Base-by-base conservation (phyloP, 306 rosid species). In the Sicyos baderoa region DNA sequence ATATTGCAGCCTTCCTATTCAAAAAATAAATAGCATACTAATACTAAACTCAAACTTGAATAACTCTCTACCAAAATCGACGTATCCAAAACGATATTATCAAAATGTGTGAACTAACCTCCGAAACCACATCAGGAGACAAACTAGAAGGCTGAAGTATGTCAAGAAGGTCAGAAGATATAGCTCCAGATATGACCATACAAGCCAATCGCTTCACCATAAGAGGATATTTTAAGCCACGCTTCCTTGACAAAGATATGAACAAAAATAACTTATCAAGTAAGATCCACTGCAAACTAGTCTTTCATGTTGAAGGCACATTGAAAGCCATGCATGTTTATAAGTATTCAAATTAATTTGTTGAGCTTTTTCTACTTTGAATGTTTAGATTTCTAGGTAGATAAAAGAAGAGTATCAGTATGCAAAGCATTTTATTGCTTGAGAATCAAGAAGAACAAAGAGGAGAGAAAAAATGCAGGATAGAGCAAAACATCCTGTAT, bases 201-300 rank as follows among this genome's bases (percentile, higher is more conserved):
- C 97, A 89, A 72, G 95, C 93, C 81, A 92, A 83, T 78, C 97
- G 84, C 86, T 87, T 92, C 42, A 89, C 93, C 74, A 92, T 71
- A 54, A 89, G 82, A 70, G 97, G 97, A 79, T 80, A 92, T 79
- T 92, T 92, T 72, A 87, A 82, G 64, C 88, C 88, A 17, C 4
- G 86, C 60, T 78, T 79, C 92, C 98, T 89, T 74, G 22, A 50
- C 65, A 80, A 75, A 70, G 74, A 78, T 59, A 70, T 65, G 11
- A 81, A 52, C 23, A 40, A 9, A 40, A 61, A 42, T 56, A 71
- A 25, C n/a, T 17, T 54, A 73, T 40, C 61, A 49, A 50, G 27
- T 35, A 54, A 57, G 13, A 44, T 59, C 37, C 63, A 57, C 16
- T 40, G 37, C 29, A 60, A 68, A 48, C 23, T n/a, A 68, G 29